Conservation (phyloP, 768 basidiomycete species). For the Pleurotus giganteus region DNA sequence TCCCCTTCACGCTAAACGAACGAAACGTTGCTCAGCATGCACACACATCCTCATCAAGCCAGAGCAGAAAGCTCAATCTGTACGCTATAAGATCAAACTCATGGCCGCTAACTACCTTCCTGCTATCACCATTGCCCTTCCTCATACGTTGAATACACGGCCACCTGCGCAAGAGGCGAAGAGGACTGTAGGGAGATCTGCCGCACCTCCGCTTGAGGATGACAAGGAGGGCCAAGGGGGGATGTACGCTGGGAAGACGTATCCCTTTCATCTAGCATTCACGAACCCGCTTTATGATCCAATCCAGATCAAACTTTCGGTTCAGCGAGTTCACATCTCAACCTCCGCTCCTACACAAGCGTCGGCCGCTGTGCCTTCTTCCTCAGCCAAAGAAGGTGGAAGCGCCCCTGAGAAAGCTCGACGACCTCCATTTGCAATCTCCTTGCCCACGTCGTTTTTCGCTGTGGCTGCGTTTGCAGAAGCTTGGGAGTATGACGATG, state of each 20-base stretch:
- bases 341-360: conserved; percentile 25
- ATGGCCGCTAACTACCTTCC: conserved; percentile 95
- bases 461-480: conserved; percentile 89
- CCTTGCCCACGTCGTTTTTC: conserved; percentile 76
- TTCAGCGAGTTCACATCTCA: conserved; percentile 63
- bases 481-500: conserved; percentile 98
- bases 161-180: conserved; percentile 39
- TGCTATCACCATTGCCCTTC: conserved; percentile 70
- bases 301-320: conserved; percentile 86
- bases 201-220: conserved; percentile 30
- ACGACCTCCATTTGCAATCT: conserved; percentile 75
- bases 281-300: conserved; percentile 97
- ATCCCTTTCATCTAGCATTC: conserved; percentile 85
- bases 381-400: background rate
- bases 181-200: conserved; percentile 39
- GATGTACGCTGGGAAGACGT: conserved; percentile 77
- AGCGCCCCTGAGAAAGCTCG: conserved; percentile 51
- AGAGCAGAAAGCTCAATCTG: conserved; percentile 93
- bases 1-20: conserved; percentile 89
- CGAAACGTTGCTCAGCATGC: conserved; percentile 93
- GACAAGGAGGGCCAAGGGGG: conserved; percentile 35
- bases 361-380: conserved; percentile 23
- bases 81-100: conserved; percentile 96
- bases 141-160: conserved; percentile 46
- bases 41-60: conserved; percentile 98